Evolutionary conservation across 2,329 filamentous ascomycete genomes (phyloP).

Genomic region (Ophioceras dolichostomum): DNA sequence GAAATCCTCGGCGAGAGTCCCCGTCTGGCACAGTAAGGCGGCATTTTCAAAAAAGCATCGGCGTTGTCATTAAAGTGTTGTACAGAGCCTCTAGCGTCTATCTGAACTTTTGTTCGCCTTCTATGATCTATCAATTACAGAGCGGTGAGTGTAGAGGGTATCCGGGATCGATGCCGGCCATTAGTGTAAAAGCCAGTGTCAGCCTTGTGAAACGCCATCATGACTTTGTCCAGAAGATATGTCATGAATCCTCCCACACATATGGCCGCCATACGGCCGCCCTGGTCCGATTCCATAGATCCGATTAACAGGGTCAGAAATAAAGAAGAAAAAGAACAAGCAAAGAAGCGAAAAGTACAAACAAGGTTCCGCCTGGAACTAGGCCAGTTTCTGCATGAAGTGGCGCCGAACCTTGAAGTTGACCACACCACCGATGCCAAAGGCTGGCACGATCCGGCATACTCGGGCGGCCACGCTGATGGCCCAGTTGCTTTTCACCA

Average conservation of each 20-base stretch:
- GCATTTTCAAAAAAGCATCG: too few relatives aligned
- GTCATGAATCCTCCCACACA: background rate
- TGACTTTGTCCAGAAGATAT: too few relatives aligned
- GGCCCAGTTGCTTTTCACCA: slow-evolving; percentile 64
- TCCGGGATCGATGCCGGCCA: too few relatives aligned
- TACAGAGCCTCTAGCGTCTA: background rate
- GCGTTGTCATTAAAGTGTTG: background rate
- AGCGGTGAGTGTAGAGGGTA: too few relatives aligned
- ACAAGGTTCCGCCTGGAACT: too few relatives aligned
- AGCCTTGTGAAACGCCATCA: too few relatives aligned
- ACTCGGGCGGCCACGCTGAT: slow-evolving; percentile 65
- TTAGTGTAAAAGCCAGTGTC: too few relatives aligned
- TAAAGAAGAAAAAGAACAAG: slow-evolving; percentile 1
- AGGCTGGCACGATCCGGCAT: slow-evolving; percentile 77
- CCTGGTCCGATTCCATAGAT: background rate
- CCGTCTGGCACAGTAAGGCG: too few relatives aligned
- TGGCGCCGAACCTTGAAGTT: slow-evolving; percentile 58
- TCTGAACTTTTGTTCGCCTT: too few relatives aligned
- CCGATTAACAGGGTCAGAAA: background rate
- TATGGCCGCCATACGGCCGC: background rate
- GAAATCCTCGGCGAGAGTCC: too few relatives aligned
- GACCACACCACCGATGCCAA: slow-evolving; percentile 78
- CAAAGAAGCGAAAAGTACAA: background rate
- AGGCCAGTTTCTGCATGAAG: slow-evolving; percentile 51
- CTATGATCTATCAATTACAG: too few relatives aligned